Evolutionary conservation across 2,329 filamentous ascomycete species (phyloP), one percentile per base, ranked within the genome.

Genomic region (Xylariaceae sp.): DNA sequence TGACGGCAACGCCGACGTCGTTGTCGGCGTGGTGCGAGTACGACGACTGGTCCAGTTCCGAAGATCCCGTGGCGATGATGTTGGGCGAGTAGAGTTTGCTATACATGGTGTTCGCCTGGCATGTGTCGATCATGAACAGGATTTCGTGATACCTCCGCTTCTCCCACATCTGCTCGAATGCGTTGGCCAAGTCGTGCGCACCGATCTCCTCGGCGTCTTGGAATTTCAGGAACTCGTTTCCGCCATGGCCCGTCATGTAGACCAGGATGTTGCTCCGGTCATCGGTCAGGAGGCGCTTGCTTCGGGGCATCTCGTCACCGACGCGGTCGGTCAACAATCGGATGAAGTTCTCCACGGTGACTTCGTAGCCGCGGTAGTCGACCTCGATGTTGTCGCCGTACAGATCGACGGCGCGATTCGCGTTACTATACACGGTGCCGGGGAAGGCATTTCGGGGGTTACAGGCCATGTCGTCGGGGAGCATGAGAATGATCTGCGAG

Each of bases 161-260:
- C 74, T 98, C 92, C 86, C 89, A 96, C 92, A 98, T 98, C 70
- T 98, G 90, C 65, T 94, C 88, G 61, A 98, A 97, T 0, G 92
- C 92, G 63, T 98, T 88, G 4, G 94, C 92, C 41, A 98, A 70
- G 66, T 98, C 92, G 61, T 94, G 96, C 0, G 88, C 88, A 40
- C 88, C 89, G 50, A 98, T 97, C 66, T 98, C 92, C 63, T 98
- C 92, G 5, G 88, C 87, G 54, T 98, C 92, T 63, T 98, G 92
- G 57, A 98, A 98, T 63, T 98, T 98, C 43, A 98, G 67, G 55
- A 98, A 98, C 66, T 96, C 89, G 60, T 97, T 95, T 13, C 92
- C 92, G 21, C 92, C 92, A 56, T 98, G 92, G 1, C 92, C 92
- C 1, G 92, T 98, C 92, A 98, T 98, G 70, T 98, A 98, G 9